Percentiles rank a stretch among this genome's conserved stretches.
Conservation (phyloP, 495 filamentous ascomycete genomes). For the Aspergillus cristatus region DNA sequence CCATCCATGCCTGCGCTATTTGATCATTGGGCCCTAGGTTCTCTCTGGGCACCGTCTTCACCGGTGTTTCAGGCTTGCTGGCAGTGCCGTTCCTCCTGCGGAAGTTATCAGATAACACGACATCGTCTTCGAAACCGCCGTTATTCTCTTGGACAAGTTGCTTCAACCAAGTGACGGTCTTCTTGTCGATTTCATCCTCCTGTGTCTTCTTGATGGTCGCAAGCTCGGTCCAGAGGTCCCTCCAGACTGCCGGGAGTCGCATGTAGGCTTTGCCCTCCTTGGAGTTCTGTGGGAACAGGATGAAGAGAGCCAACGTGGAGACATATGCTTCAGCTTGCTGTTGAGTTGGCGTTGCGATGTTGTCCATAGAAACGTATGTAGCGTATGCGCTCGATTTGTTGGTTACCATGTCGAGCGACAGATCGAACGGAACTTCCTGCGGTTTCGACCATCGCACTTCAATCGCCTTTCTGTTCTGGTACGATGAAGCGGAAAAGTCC, state of each 20-base stretch:
- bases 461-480: conserved; percentile 64
- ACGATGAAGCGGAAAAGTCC: conserved; percentile 58
- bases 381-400: conserved; percentile 35
- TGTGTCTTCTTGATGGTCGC: conserved; percentile 57
- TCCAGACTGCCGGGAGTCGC: conserved; percentile 68
- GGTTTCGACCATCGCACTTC: conserved; percentile 72
- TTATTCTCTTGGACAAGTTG: conserved; percentile 36
- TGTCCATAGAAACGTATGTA: conserved; percentile 59
- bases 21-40: conserved; percentile 36
- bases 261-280: conserved; percentile 83
- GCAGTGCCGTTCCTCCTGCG: conserved; percentile 49
- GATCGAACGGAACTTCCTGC: conserved; percentile 46
- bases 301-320: conserved; percentile 71
- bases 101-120: conserved; percentile 63
- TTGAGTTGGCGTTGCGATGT: conserved; percentile 61
- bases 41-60: conserved; percentile 23
- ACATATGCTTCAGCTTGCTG: conserved; percentile 82
- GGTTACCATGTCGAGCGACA: conserved; percentile 28
- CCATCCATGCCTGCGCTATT: conserved; percentile 58
- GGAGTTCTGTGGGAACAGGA: conserved; percentile 61
- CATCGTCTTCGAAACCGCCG: conserved; percentile 51
- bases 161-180: conserved; percentile 43
- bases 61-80: conserved; percentile 33
- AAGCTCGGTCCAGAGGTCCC: conserved; percentile 79
- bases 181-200: conserved; percentile 58